Base-by-base conservation (phyloP, 2,329 filamentous ascomycete species). In the Alternaria sp. region DNA sequence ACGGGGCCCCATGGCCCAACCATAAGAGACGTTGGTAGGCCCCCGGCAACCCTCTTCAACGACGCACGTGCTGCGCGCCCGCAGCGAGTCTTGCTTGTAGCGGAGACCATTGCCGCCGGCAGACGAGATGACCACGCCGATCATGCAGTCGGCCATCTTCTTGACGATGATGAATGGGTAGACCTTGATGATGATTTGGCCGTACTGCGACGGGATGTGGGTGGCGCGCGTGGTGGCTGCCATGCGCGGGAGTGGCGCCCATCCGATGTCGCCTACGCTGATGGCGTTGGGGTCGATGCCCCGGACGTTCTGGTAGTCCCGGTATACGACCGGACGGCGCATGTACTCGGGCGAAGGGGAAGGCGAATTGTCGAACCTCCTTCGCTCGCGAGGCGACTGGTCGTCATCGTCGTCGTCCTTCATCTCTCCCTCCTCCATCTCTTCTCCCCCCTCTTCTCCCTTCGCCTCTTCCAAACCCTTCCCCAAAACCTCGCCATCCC, bases 121-220 rank as follows among this genome's bases (percentile, higher is more conserved):
- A 7, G 32, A 25, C 2, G 46, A 13, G 11, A 58, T 52, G 32
- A 44, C 21, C 4, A 44, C 1, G 7, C 32, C 56, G 1, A 58
- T 7, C 46, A 58, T 58, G 30, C 47, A 51, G 56, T 58, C 46
- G 15, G 28, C 12, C 10, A 58, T 47, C 46, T 52, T 58, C 25
- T 52, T 44, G 30, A 52, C 56, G 13, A 58, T 44, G 25, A 58
- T 44, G 12, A 58, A 50, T 1, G 56, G 56, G 3, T 52, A 58
- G 11, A 51, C 23, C 4, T 58, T 57, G 17, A 47, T 32, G 26
- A 10, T 4, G 4, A 57, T 21, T 2, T 30, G 17, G 26, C 54
- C 44, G 15, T 30, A 57, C 9, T 30, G 8, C 9, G 54, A 47
- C 5, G 6, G 54, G 23, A 57, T 25, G 23, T 25, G 23, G 23